A percentile compares a stretch with the other conserved stretches of the same genome.
phyloP scores from a whole-genome alignment of 2,329 filamentous ascomycete species.

The Podosphaera fusca region DNA sequence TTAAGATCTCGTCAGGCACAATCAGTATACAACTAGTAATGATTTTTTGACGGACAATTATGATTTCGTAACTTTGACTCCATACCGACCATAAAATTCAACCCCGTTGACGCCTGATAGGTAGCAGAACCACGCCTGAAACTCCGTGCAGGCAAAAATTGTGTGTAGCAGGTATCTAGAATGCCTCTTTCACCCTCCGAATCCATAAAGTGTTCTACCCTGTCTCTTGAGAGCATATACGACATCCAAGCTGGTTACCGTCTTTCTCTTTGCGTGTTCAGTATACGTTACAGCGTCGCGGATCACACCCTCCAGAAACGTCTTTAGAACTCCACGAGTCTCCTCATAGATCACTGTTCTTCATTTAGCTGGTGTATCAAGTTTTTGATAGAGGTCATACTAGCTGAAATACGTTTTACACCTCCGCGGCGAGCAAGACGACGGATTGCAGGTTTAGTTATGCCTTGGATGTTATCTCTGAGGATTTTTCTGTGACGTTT shows the following conservation, averaged over 20 bases:
- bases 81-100: too few species aligned
- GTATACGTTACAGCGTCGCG: slow-evolving; percentile 54
- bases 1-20: too few species aligned
- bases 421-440: slow-evolving; percentile 97
- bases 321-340: slow-evolving; percentile 63
- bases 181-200: slow-evolving; percentile 30
- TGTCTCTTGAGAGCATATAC: slow-evolving; percentile 44
- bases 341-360: slow-evolving; percentile 47
- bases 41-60: too few species aligned
- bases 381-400: slow-evolving; percentile 21
- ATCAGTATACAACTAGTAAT: too few species aligned
- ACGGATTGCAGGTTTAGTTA: slow-evolving; percentile 94
- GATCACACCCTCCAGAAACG: slow-evolving; percentile 65
- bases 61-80: too few species aligned
- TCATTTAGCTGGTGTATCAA: background rate
- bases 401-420: slow-evolving; percentile 99
- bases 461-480: slow-evolving; percentile 98
- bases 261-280: slow-evolving; percentile 64
- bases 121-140: background rate
- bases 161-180: background rate
- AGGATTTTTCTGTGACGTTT: slow-evolving; percentile 99
- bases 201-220: slow-evolving; percentile 44
- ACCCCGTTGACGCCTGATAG: too few species aligned
- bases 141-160: background rate
- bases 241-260: slow-evolving; percentile 40